phyloP scores from a whole-genome alignment of 306 rosid species.

The Adenanthera pavonina region DNA sequence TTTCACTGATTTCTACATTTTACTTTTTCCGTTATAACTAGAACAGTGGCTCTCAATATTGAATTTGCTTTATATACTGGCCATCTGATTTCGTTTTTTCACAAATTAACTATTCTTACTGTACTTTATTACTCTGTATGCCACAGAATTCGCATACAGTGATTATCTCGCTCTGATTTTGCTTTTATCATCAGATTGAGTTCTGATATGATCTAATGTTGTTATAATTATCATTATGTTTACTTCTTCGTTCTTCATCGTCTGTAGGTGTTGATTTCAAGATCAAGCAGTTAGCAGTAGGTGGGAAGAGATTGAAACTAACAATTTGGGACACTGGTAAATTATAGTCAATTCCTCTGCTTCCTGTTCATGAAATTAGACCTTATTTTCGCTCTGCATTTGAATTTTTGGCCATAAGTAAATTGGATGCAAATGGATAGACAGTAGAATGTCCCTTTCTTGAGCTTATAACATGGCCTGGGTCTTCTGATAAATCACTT shows the following conservation, averaged over 20 bases:
- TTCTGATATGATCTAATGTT: conserved; percentile 30
- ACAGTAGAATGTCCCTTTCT: conserved; percentile 19
- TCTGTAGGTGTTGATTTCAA: conserved; percentile 93
- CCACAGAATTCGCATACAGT: not conserved
- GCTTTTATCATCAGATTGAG: conserved; percentile 22
- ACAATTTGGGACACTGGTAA: conserved; percentile 99
- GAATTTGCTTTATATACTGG: not conserved
- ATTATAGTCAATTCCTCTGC: conserved; percentile 22
- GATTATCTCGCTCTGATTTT: not conserved
- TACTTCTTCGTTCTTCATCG: not conserved
- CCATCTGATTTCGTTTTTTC: not conserved
- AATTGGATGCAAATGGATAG: conserved; percentile 26
- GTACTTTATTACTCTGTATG: conserved; percentile 8
- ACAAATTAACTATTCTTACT: conserved; percentile 15
- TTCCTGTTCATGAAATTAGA: conserved; percentile 12
- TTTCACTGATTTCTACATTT: conserved; percentile 2
- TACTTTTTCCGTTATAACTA: conserved; percentile 1
- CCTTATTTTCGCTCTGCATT: not conserved
- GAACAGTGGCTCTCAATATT: not conserved
- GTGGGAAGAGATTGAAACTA: conserved; percentile 86
- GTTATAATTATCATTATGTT: not conserved
- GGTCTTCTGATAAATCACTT: conserved; percentile 42
- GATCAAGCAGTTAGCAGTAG: conserved; percentile 81
- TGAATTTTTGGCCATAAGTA: not conserved
- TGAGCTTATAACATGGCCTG: not conserved